Evolutionary conservation across 441 rosid genomes (phyloP), one percentile per base, ranked within the genome.

Genomic region (Adansonia gregorii): DNA sequence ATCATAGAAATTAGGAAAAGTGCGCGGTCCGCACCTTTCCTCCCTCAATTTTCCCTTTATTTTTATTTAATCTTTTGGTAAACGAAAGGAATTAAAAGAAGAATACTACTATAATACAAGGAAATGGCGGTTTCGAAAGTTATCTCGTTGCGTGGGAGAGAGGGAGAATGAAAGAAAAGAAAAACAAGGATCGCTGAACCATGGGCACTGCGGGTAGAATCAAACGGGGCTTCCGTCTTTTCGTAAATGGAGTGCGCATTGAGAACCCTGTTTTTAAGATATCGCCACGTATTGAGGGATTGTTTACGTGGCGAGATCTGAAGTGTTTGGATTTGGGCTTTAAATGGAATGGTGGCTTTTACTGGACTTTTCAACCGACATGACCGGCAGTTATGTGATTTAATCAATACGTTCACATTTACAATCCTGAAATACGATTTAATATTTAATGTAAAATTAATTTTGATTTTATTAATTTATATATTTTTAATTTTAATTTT

Each of bases 11-110:
- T 10, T 6, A 75, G 78, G 78, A 74, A 74, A 8, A 48, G 77
- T 74, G 77, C 77, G 77, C 68, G 27, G n/a, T 15, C 27, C 69
- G 68, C 76, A 22, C 77, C 43, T 61, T 31, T 35, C 60, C 72
- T 48, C 31, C 45, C 35, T 61, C n/a, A 22, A 2, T 14, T 24
- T 12, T 60, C 2, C 31, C 56, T 3, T 8, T 45, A 31, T 10
- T 4, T 5, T 48, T 45, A 67, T 27, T 15, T 4, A 48, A 67
- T 68, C 17, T 10, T 10, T 19, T 19, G 54, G 12, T 46, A 22
- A 68, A 68, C 56, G 73, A 48, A 22, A 27, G 11, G 19, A 69
- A 68, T 19, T 12, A 31, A 51, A 0, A 49, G 46, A 27, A 45
- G 4, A 52, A 52, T 31, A 31, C 4, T 39, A 4, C 22, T n/a